Evolutionary conservation across 2,329 filamentous ascomycete species (phyloP).

Genomic region (Aspergillus piperis): DNA sequence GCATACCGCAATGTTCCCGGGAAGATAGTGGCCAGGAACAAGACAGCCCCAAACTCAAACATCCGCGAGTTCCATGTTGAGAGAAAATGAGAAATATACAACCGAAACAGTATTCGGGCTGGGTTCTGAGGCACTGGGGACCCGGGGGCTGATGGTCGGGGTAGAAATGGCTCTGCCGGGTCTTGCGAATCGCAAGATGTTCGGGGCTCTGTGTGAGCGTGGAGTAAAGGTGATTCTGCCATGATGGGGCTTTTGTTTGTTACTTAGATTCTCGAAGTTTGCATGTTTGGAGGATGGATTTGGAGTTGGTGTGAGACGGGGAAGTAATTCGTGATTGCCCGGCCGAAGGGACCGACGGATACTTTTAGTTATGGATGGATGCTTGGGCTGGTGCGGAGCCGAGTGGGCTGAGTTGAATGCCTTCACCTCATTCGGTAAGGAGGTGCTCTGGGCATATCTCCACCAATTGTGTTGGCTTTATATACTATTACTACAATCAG

Average conservation of each 20-base stretch:
- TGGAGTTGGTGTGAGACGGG: too few relatives aligned
- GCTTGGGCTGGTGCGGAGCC: not conserved
- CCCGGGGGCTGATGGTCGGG: not conserved
- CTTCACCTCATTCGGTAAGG: too few relatives aligned
- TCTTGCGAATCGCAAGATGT: not conserved
- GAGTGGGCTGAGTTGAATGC: not conserved
- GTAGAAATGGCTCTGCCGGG: not conserved
- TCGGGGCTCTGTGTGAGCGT: not conserved
- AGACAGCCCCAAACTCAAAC: slow-evolving; percentile 64
- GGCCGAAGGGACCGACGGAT: not conserved
- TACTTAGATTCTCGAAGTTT: too few relatives aligned
- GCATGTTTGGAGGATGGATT: too few relatives aligned
- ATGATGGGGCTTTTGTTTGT: not conserved
- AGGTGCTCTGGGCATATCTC: too few relatives aligned
- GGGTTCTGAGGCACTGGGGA: not conserved
- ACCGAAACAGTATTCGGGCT: slow-evolving; percentile 22
- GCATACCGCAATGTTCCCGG: slow-evolving; percentile 64
- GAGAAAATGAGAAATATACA: slow-evolving; percentile 63
- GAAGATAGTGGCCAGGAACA: slow-evolving; percentile 60
- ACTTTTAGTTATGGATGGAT: not conserved
- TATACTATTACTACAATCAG: too few relatives aligned
- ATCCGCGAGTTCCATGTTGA: slow-evolving; percentile 66
- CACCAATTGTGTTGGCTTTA: too few relatives aligned
- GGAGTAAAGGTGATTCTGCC: not conserved
- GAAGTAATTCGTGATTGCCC: too few relatives aligned